phyloP scores from a whole-genome alignment of 2,329 filamentous ascomycete genomes.

The Claviceps africana region DNA sequence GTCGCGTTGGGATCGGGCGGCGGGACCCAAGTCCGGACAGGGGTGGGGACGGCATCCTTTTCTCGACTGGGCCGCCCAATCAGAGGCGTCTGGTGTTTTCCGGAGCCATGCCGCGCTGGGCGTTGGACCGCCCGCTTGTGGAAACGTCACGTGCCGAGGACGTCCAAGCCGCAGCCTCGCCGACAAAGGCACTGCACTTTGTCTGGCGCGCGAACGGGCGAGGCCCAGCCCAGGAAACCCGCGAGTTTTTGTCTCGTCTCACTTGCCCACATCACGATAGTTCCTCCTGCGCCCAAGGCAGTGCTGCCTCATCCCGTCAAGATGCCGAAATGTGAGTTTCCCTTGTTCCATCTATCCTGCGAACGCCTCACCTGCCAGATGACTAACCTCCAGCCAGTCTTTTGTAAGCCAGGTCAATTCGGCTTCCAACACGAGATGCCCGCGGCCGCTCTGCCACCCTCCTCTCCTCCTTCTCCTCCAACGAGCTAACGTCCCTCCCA shows the following conservation, averaged over 20 bases:
- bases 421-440: not conserved
- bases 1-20: constrained; percentile 4
- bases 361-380: not conserved
- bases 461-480: too few species aligned
- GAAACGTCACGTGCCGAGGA: not conserved
- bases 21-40: not conserved
- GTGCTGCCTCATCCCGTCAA: not conserved
- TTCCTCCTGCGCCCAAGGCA: not conserved
- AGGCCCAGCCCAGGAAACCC: too few species aligned
- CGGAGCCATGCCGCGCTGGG: too few species aligned
- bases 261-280: too few species aligned
- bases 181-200: not conserved
- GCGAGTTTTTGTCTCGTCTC: too few species aligned
- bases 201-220: not conserved
- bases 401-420: constrained; percentile 11
- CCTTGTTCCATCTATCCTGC: not conserved
- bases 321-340: constrained; percentile 8
- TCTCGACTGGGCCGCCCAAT: not conserved
- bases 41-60: not conserved
- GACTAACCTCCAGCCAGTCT: constrained; percentile 11
- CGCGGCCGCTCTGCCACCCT: too few species aligned
- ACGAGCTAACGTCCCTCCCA: constrained; percentile 20
- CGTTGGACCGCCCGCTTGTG: not conserved
- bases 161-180: not conserved
- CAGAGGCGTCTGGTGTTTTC: not conserved